These are phyloP conservation scores for Eucommia ulmoides DNA, from an alignment of 257 asterid genomes.

Conservation along the genomic window DNA sequence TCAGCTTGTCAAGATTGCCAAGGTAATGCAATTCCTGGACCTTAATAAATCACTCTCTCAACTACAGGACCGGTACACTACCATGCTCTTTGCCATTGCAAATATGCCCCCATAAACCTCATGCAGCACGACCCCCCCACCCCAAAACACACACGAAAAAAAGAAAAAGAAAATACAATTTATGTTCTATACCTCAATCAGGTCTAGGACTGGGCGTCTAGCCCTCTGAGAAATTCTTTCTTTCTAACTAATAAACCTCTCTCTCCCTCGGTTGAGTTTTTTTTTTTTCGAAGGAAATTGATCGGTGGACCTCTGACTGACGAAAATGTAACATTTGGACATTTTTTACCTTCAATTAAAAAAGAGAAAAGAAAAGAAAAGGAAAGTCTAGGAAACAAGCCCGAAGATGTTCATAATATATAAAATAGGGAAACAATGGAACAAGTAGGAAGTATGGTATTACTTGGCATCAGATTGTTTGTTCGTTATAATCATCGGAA, in stretches of 20 bases:
- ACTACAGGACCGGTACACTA: slow-evolving; percentile 1
- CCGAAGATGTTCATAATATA: neutral
- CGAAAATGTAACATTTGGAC: too few relatives aligned
- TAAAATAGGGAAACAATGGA: neutral
- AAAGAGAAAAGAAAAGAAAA: neutral
- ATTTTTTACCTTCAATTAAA: neutral
- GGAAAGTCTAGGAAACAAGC: neutral
- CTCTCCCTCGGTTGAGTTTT: too few relatives aligned
- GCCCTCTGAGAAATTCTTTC: neutral
- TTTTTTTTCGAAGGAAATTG: too few relatives aligned
- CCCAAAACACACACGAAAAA: neutral
- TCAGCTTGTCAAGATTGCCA: slow-evolving; percentile 94
- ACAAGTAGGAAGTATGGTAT: neutral
- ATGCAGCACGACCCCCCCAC: too few relatives aligned
- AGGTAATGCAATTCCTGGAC: slow-evolving; percentile 28
- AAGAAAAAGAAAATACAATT: neutral
- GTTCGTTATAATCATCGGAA: neutral
- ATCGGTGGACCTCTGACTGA: too few relatives aligned
- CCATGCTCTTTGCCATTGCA: neutral
- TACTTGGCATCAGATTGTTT: too few relatives aligned
- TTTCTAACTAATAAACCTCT: too few relatives aligned
- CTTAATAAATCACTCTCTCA: neutral
- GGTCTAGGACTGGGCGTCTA: neutral
- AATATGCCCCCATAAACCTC: too few relatives aligned
- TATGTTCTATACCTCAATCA: neutral